phyloP scores from a whole-genome alignment of 2,329 filamentous ascomycete species.

The Elsinoe ampelina region DNA sequence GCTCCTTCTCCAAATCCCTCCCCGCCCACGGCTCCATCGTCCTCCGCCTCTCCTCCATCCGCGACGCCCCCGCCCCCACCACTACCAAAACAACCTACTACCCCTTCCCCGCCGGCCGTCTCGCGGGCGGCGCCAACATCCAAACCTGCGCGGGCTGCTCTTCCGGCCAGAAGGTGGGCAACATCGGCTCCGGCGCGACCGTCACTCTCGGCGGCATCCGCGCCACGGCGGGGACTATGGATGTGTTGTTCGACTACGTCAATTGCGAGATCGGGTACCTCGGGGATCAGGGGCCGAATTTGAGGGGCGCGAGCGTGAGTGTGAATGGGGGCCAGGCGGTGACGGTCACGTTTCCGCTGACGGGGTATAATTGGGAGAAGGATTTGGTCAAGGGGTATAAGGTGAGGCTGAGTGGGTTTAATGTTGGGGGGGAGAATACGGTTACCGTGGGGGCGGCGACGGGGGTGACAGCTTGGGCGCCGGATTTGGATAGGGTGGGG shows the following conservation, averaged over 20 bases:
- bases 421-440: conserved; percentile 19
- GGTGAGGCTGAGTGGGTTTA: conserved; percentile 23
- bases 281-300: conserved; percentile 27
- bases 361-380: conserved; percentile 33
- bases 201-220: conserved; percentile 25
- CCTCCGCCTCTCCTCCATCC: conserved; percentile 29
- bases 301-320: conserved; percentile 29
- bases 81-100: conserved; percentile 23
- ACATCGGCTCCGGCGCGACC: conserved; percentile 23
- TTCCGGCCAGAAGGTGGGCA: conserved; percentile 26
- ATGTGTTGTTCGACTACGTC: conserved; percentile 32
- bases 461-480: conserved; percentile 20
- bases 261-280: conserved; percentile 34
- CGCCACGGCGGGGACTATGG: conserved; percentile 23
- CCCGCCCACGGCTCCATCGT: conserved; percentile 24
- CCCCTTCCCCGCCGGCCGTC: conserved; percentile 25
- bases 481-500: conserved; percentile 24
- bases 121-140: conserved; percentile 25
- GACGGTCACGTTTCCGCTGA: conserved; percentile 32
- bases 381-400: conserved; percentile 21
- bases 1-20: conserved; percentile 20
- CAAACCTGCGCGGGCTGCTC: conserved; percentile 28
- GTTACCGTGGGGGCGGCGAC: conserved; percentile 21
- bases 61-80: conserved; percentile 3
- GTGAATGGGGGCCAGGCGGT: conserved; percentile 31